These are phyloP conservation scores for Vigna trinervia DNA, from an alignment of 306 rosid species.

Conservation along the genomic window DNA sequence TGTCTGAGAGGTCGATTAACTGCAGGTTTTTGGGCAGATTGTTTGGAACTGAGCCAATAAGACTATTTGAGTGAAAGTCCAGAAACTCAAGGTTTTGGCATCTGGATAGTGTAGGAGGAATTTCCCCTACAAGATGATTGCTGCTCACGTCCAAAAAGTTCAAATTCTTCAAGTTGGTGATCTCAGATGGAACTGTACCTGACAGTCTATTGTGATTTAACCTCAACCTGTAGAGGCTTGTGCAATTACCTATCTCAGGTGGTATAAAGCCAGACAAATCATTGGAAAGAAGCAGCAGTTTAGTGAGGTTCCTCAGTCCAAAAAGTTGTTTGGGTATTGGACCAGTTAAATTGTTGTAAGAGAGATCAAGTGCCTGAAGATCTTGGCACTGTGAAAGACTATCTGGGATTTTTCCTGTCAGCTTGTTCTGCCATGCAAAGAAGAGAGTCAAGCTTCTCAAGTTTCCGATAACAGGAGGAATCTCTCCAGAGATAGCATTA, in stretches of 20 bases:
- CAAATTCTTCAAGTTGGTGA: slow-evolving; percentile 65
- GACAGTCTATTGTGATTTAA: slow-evolving; percentile 62
- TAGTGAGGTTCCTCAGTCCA: slow-evolving; percentile 65
- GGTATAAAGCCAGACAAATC: slow-evolving; percentile 79
- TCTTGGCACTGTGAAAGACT: slow-evolving; percentile 68
- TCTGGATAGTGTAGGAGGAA: slow-evolving; percentile 66
- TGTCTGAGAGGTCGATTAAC: slow-evolving; percentile 65
- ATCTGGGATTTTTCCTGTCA: slow-evolving; percentile 77
- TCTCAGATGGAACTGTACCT: slow-evolving; percentile 81
- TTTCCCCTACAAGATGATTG: slow-evolving; percentile 71
- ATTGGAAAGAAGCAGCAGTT: slow-evolving; percentile 76
- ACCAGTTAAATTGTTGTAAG: slow-evolving; percentile 71
- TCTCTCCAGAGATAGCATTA: slow-evolving; percentile 75
- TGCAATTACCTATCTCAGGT: slow-evolving; percentile 79
- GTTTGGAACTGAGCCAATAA: slow-evolving; percentile 62
- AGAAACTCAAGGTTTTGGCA: slow-evolving; percentile 69
- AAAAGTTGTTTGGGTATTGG: slow-evolving; percentile 68
- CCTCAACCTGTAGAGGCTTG: slow-evolving; percentile 73
- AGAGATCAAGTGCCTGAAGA: slow-evolving; percentile 81
- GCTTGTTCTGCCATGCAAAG: slow-evolving; percentile 77
- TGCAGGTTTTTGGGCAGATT: slow-evolving; percentile 64
- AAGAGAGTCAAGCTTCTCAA: slow-evolving; percentile 74
- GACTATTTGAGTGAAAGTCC: slow-evolving; percentile 75
- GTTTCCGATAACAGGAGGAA: slow-evolving; percentile 67
- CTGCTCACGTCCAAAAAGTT: slow-evolving; percentile 68